Conservation (phyloP, 257 asterid genomes). For the Solanum bulbocastanum region DNA sequence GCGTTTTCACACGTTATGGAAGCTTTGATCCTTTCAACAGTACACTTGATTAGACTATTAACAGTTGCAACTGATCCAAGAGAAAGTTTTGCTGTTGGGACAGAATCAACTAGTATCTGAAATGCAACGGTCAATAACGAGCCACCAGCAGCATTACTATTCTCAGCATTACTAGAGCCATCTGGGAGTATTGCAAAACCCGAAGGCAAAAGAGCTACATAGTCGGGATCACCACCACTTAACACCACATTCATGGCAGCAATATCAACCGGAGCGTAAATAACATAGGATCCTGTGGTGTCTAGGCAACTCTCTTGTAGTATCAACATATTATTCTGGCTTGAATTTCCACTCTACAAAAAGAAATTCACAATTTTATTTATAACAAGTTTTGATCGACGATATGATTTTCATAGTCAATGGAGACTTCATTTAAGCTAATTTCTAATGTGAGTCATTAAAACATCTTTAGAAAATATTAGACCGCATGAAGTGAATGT, state of each 20-base stretch:
- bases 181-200: slow-evolving; percentile 56
- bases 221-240: slow-evolving; percentile 44
- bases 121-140: slow-evolving; percentile 41
- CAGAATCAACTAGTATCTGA: slow-evolving; percentile 49
- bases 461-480: neutral
- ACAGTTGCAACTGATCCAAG: slow-evolving; percentile 48
- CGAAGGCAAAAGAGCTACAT: slow-evolving; percentile 46
- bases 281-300: slow-evolving; percentile 35
- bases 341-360: slow-evolving; percentile 37
- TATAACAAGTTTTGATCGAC: neutral
- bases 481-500: neutral
- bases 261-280: slow-evolving; percentile 39
- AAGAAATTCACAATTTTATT: neutral
- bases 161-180: slow-evolving; percentile 18
- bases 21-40: slow-evolving; percentile 41
- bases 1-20: slow-evolving; percentile 19
- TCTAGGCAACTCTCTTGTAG: slow-evolving; percentile 42
- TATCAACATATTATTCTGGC: slow-evolving; percentile 43
- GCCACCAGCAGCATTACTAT: slow-evolving; percentile 26
- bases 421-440: neutral
- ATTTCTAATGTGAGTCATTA: neutral
- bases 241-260: slow-evolving; percentile 40
- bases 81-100: slow-evolving; percentile 48
- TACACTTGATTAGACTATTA: slow-evolving; percentile 43
- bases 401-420: neutral